These are phyloP conservation scores for Esteya vermicola DNA, from an alignment of 2,329 filamentous ascomycete genomes.

Conservation along the genomic window DNA sequence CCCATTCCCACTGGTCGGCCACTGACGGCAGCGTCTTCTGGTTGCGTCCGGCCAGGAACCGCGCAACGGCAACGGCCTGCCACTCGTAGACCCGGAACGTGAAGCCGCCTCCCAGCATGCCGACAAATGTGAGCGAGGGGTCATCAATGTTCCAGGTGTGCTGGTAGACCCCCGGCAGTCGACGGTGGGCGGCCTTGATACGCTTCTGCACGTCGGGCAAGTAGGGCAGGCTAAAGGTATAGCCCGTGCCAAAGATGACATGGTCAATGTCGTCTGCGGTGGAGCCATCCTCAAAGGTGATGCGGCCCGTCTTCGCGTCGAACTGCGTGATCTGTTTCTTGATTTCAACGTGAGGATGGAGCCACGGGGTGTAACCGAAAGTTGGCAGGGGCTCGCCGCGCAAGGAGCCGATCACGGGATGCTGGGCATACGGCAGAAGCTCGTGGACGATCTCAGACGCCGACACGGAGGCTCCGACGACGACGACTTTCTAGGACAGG, in stretches of 20 bases:
- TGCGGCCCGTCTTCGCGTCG: constrained; percentile 28
- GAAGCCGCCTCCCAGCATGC: constrained; percentile 39
- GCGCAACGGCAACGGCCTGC: constrained; percentile 48
- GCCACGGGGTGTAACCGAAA: constrained; percentile 13
- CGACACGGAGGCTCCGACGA: constrained; percentile 51
- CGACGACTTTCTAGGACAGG: constrained; percentile 33
- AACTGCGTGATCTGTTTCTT: constrained; percentile 9
- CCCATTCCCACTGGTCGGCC: constrained; percentile 40
- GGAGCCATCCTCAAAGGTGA: constrained; percentile 42
- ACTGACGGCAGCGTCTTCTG: constrained; percentile 27
- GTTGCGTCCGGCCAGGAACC: constrained; percentile 39
- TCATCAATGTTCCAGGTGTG: constrained; percentile 41
- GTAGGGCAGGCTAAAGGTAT: constrained; percentile 49
- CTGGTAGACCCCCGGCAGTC: constrained; percentile 40
- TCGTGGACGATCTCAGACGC: constrained; percentile 38
- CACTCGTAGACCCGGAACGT: constrained; percentile 57
- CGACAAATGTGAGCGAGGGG: constrained; percentile 40
- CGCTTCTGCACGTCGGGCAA: constrained; percentile 33
- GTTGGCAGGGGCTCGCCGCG: constrained; percentile 24
- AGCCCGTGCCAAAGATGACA: constrained; percentile 53
- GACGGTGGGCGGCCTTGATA: constrained; percentile 18
- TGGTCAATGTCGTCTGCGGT: constrained; percentile 39
- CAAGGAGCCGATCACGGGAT: constrained; percentile 10
- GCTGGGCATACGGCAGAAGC: constrained; percentile 8
- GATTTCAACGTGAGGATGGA: constrained; percentile 11